Conservation (phyloP, 805 yeast genomes). For the Candida succiphila region DNA sequence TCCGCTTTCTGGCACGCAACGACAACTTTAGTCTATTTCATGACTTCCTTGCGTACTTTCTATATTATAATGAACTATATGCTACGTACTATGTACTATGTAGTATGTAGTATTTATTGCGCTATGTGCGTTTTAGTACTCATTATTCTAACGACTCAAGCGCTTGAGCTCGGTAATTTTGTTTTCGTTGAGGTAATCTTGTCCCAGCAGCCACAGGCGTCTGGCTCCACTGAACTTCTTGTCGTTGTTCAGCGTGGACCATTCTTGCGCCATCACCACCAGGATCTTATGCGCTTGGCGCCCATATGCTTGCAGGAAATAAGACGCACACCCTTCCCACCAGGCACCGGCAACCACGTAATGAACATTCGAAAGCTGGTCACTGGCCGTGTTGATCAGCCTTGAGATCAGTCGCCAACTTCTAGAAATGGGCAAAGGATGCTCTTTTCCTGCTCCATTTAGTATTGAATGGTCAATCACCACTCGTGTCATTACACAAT, state of each 20-base stretch:
- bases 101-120: too few species aligned
- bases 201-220: slow-evolving; percentile 65
- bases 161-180: too few species aligned
- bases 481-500: slow-evolving; percentile 61
- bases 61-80: too few species aligned
- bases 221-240: slow-evolving; percentile 67
- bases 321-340: slow-evolving; percentile 80
- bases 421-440: slow-evolving; percentile 47
- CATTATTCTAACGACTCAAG: too few species aligned
- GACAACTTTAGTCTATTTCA: too few species aligned
- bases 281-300: slow-evolving; percentile 61
- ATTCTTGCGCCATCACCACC: slow-evolving; percentile 30
- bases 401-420: slow-evolving; percentile 74
- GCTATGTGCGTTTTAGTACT: too few species aligned
- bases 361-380: slow-evolving; percentile 54
- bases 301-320: slow-evolving; percentile 51
- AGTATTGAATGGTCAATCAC: slow-evolving; percentile 17
- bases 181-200: slow-evolving; percentile 62
- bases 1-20: too few species aligned
- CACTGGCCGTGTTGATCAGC: slow-evolving; percentile 44
- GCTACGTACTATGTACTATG: too few species aligned
- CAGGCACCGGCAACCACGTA: slow-evolving; percentile 65
- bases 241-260: slow-evolving; percentile 44
- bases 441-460: slow-evolving; percentile 15
- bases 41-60: too few species aligned